Evolutionary conservation across 2,329 filamentous ascomycete genomes (phyloP), one percentile per base, ranked within the genome.

Genomic region (Myotisia sp.): DNA sequence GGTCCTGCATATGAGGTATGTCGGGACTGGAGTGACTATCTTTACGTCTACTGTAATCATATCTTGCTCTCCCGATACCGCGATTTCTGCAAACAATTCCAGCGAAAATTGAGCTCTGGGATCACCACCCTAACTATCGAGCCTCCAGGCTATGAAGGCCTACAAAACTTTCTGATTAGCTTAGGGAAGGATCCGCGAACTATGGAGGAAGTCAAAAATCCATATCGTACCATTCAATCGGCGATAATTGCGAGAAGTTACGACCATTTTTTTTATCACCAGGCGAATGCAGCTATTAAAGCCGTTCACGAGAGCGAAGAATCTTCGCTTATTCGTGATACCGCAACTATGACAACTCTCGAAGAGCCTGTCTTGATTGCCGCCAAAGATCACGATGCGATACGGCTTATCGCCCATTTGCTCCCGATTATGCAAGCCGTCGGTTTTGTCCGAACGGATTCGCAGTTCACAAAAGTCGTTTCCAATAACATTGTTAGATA

Each of bases 41-140:
- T 94, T 12, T 93, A 90, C 54, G 76, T 79, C 22, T 76, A 86
- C 52, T 90, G 90, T 63, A 94, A 92, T 50, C 76, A 81, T n/a
- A 63, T 87, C 4, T 59, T 94, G 6, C 71, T 86, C 35, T 73
- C 75, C 2, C 79, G 87, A 46, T 87, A 92, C 51, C 80, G 87
- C 45, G 62, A 64, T 3, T 92, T 79, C 49, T 58, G 61, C 43
- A 53, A 57, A 29, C 58, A 63, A 33, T 58, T 62, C 28, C 52
- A 54, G 29, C 50, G 54, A 27, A 63, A 58, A 41, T 39, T 64
- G 6, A 54, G 60, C 82, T 66, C 67, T 21, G 56, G 68, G 12
- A 60, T 70, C 14, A 62, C 71, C 18, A 58, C 59, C n/a, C 52
- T 74, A 30, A 63, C 67, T 4, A 68, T 73, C 22, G 67, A 70